A percentile compares a stretch with the other conserved stretches of the same genome.
phyloP scores from a whole-genome alignment of 345 rosid genomes.

The Moricandia arvensis region DNA sequence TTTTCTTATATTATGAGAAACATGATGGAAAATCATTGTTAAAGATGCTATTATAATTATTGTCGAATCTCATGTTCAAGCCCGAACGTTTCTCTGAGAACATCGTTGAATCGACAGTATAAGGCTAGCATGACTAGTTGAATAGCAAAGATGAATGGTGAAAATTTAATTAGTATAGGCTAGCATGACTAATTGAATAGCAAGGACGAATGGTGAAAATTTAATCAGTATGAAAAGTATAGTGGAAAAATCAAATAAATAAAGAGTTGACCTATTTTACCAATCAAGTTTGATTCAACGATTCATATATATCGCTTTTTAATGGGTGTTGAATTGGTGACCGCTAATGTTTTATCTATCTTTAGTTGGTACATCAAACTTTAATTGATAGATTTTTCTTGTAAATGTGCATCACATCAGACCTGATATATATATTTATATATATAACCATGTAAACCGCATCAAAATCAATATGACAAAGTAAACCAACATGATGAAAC shows the following conservation, averaged over 20 bases:
- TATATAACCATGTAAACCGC: neutral
- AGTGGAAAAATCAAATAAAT: neutral
- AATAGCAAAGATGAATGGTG: constrained; percentile 5
- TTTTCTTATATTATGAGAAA: too few relatives aligned
- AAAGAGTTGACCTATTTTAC: neutral
- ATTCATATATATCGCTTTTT: neutral
- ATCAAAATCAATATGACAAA: neutral
- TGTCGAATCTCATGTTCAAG: neutral
- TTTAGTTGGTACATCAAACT: constrained; percentile 21
- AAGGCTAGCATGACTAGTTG: neutral
- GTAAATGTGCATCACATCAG: constrained; percentile 11
- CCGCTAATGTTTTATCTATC: constrained; percentile 25
- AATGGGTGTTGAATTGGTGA: constrained; percentile 13
- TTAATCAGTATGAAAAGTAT: neutral
- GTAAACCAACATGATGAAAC: neutral
- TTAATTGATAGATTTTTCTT: neutral
- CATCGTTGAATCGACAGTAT: neutral
- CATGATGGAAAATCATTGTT: too few relatives aligned
- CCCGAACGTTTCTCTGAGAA: constrained; percentile 3
- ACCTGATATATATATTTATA: neutral
- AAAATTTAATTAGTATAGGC: constrained; percentile 2
- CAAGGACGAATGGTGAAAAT: constrained; percentile 10
- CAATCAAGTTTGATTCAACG: neutral
- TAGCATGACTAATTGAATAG: neutral
- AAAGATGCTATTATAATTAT: neutral